Evolutionary conservation across 257 asterid species (phyloP).

Genomic region (Solanum dulcamara): DNA sequence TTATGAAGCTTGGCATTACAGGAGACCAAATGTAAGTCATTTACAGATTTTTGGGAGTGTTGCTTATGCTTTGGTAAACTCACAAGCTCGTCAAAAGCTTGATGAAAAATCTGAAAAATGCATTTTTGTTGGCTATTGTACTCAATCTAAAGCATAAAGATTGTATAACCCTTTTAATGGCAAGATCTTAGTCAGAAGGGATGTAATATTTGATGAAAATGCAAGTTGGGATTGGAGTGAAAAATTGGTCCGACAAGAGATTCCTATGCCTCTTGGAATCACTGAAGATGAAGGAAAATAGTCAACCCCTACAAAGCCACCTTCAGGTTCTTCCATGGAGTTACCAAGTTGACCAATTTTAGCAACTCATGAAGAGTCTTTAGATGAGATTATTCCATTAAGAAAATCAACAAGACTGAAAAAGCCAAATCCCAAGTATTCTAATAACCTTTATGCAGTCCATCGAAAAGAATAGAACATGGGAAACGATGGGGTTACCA

Average conservation of each 20-base stretch:
- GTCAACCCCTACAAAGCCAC: neutral
- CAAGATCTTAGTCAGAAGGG: neutral
- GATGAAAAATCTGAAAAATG: neutral
- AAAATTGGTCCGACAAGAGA: neutral
- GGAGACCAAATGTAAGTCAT: neutral
- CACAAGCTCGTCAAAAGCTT: neutral
- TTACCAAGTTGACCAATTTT: neutral
- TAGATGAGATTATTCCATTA: neutral
- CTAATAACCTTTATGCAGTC: neutral
- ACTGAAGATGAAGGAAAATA: neutral
- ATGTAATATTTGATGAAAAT: no score
- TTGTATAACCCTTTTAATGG: neutral
- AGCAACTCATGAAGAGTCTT: neutral
- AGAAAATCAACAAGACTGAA: neutral
- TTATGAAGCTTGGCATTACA: neutral
- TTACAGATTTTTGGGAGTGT: neutral
- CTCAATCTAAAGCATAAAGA: neutral
- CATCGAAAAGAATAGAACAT: no score
- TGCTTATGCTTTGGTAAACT: no score
- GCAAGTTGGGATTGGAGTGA: neutral
- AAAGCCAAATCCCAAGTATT: neutral
- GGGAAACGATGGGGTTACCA: no score
- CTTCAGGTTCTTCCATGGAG: neutral
- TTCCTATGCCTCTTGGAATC: neutral
- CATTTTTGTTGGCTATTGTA: neutral